A percentile compares a stretch with the other conserved stretches of the same genome.
These are phyloP conservation scores for Limnanthes douglasii DNA, from an alignment of 345 rosid species.

Conservation along the genomic window DNA sequence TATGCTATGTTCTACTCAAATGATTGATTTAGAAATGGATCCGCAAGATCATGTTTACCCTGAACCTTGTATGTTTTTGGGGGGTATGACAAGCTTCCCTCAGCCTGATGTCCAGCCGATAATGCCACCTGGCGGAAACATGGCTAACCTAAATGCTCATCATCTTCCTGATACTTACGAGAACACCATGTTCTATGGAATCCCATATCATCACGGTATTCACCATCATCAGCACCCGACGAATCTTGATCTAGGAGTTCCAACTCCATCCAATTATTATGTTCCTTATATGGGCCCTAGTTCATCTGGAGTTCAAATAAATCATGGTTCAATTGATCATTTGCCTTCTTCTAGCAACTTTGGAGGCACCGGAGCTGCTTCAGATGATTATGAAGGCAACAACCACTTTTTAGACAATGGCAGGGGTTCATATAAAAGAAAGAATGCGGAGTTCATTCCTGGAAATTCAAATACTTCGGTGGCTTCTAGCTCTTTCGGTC, in stretches of 20 bases:
- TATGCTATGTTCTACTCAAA: conserved; percentile 22
- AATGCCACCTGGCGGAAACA: conserved; percentile 20
- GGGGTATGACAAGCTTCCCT: conserved; percentile 28
- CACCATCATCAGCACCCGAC: conserved; percentile 34
- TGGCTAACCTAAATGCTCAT: conserved; percentile 22
- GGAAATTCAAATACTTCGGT: conserved; percentile 34
- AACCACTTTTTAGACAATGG: conserved; percentile 30
- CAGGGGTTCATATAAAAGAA: conserved; percentile 52
- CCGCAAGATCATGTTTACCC: conserved; percentile 27
- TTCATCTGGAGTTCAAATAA: conserved; percentile 21
- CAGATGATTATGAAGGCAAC: conserved; percentile 38
- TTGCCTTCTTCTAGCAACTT: conserved; percentile 28
- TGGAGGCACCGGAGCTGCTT: conserved; percentile 28
- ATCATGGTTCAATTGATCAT: conserved; percentile 30
- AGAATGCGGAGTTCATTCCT: conserved; percentile 34
- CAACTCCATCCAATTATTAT: conserved; percentile 31
- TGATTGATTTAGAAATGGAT: conserved; percentile 39
- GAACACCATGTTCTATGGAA: conserved; percentile 23
- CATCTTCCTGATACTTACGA: conserved; percentile 32
- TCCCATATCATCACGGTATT: conserved; percentile 32
- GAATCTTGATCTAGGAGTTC: conserved; percentile 30
- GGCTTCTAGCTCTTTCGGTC: conserved; percentile 23
- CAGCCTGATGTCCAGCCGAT: conserved; percentile 30
- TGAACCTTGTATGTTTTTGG: conserved; percentile 37
- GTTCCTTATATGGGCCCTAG: conserved; percentile 20